A percentile compares a stretch with the other conserved stretches of the same genome.
phyloP scores from a whole-genome alignment of 2,329 filamentous ascomycete species.

The Aspergillus sp. region DNA sequence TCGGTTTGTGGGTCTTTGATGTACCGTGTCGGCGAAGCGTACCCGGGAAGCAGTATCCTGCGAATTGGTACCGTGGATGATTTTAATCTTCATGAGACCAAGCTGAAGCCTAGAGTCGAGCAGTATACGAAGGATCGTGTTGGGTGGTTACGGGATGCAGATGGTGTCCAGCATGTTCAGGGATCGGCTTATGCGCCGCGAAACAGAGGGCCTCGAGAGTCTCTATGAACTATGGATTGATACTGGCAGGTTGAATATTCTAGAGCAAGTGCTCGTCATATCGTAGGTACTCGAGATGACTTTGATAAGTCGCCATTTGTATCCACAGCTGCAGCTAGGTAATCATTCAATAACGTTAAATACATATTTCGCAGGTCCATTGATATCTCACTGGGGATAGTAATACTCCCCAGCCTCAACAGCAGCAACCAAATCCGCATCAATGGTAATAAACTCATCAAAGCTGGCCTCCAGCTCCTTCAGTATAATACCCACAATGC shows the following conservation, averaged over 20 bases:
- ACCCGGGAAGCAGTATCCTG: slow-evolving; percentile 22
- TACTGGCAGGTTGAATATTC: too few species aligned
- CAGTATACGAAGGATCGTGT: slow-evolving; percentile 55
- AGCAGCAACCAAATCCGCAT: slow-evolving; percentile 11
- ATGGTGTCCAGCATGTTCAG: slow-evolving; percentile 35
- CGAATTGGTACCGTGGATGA: slow-evolving; percentile 65
- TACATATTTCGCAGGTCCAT: too few species aligned
- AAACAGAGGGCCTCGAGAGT: too few species aligned
- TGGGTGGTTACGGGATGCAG: slow-evolving; percentile 46
- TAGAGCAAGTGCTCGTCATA: too few species aligned
- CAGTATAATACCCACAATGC: slow-evolving; percentile 12
- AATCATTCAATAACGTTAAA: too few species aligned
- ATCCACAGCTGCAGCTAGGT: too few species aligned
- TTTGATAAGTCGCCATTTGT: too few species aligned
- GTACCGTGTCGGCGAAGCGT: background rate
- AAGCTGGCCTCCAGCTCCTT: slow-evolving; percentile 5
- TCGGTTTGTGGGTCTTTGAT: slow-evolving; percentile 3
- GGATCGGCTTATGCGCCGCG: background rate
- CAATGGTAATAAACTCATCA: slow-evolving; percentile 4
- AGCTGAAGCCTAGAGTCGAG: slow-evolving; percentile 55
- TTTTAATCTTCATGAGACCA: slow-evolving; percentile 57
- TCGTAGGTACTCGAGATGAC: too few species aligned
- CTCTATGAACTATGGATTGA: too few species aligned
- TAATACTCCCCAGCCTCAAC: slow-evolving; percentile 12
- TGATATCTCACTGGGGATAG: too few species aligned